Evolutionary conservation across 2,329 filamentous ascomycete genomes (phyloP), one percentile per base, ranked within the genome.

Genomic region (Aureobasidium sp.): DNA sequence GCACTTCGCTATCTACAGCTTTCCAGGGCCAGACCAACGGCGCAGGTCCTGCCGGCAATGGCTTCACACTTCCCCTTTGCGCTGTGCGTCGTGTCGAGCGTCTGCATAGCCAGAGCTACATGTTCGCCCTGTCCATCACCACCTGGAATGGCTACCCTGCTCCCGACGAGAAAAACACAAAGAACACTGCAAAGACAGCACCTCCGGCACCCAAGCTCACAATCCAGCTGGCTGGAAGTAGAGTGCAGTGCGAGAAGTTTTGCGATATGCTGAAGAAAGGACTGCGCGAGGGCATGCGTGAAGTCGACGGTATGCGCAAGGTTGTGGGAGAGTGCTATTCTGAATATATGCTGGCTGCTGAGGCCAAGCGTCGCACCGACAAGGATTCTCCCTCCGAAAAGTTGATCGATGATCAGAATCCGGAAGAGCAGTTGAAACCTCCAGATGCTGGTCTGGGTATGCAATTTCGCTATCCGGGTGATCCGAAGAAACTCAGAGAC

Each of bases 361-460:
- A 80, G 74, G 73, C 42, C 67, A 72, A 37, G 70, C 72, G 58
- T 73, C 72, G 68, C 69, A 68, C 36, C n/a, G n/a, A 59, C 29
- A 58, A 64, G 16, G 63, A 69, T 48, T 69, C 70, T 29, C 68
- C 70, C n/a, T 77, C 83, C 1, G 85, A 86, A 57, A 70, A 64
- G 64, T 64, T 32, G 72, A 73, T 60, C 81, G 41, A 67, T 63
- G 44, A 65, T 65, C 42, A 64, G 48, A 53, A 30, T 14, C 13
- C 45, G 4, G 59, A 59, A 11, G 59, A 64, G 8, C 53, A 62
- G 14, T 32, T 65, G 27, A 62, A 82, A 59, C 84, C 88, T 14
- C 93, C 94, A n/a, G 93, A 99, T 75, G 94, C 92, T 27, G 94
- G 94, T 1, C 79, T 99, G 39, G 94, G 94, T 39, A 90, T 95